A percentile compares a stretch with the other conserved stretches of the same genome.
These are phyloP conservation scores for Cryptococcus floricola DNA, from an alignment of 1,284 basidiomycete genomes.

Conservation along the genomic window DNA sequence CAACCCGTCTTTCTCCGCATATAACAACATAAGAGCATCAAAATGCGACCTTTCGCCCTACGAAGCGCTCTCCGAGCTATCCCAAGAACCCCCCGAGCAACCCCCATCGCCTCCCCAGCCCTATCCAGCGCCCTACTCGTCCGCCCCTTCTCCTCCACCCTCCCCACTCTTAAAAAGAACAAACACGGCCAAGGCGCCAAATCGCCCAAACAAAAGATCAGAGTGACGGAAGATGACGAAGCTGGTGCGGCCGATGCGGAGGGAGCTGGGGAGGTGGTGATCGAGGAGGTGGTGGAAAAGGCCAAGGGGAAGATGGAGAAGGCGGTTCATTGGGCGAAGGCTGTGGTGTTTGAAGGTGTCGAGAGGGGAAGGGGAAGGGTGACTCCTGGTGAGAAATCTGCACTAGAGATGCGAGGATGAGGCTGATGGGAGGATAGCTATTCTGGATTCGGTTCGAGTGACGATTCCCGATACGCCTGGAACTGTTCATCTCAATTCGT, in stretches of 20 bases:
- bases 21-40: background rate
- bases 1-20: background rate
- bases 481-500: conserved; percentile 32
- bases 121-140: background rate
- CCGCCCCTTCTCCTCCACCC: conserved; percentile 21
- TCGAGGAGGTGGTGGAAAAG: conserved; percentile 28
- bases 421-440: conserved; percentile 22
- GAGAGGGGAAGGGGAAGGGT: conserved; percentile 45
- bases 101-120: conserved; percentile 1
- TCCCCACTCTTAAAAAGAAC: conserved; percentile 28
- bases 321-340: conserved; percentile 41
- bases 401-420: background rate
- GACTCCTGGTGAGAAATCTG: conserved; percentile 36
- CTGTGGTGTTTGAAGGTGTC: conserved; percentile 43
- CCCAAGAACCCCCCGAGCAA: background rate
- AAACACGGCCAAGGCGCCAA: conserved; percentile 18
- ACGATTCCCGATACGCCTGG: conserved; percentile 28
- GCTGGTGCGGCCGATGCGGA: conserved; percentile 17
- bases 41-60: conserved; percentile 1
- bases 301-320: conserved; percentile 41
- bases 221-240: conserved; percentile 8
- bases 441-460: conserved; percentile 45
- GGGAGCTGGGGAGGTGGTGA: conserved; percentile 15
- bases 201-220: conserved; percentile 14
- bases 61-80: background rate